phyloP scores from a whole-genome alignment of 148 eudicot genomes.

The Diospyros kaki region DNA sequence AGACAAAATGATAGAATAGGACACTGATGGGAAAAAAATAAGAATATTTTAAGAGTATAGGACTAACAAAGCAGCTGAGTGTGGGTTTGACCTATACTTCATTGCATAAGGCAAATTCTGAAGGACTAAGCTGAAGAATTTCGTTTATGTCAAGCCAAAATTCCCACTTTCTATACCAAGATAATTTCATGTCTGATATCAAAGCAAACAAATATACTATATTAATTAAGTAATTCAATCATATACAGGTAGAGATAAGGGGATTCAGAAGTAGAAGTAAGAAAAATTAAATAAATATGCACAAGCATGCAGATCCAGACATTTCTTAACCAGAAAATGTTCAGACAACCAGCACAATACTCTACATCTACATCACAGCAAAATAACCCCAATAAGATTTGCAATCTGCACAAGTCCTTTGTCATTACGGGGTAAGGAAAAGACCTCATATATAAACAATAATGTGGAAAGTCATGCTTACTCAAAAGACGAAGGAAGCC shows the following conservation, averaged over 20 bases:
- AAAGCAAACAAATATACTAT: neutral
- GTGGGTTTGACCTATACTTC: no score
- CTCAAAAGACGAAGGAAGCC: conserved; percentile 74
- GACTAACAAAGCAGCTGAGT: no score
- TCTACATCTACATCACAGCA: neutral
- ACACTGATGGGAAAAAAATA: neutral
- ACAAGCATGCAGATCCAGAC: neutral
- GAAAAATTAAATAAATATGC: neutral
- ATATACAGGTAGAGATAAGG: neutral
- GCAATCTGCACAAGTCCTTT: no score
- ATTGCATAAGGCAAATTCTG: no score
- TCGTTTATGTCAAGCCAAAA: neutral
- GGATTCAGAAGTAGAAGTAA: neutral
- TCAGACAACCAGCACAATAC: neutral
- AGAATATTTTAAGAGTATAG: no score
- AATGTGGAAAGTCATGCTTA: conserved; percentile 39
- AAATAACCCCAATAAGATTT: no score
- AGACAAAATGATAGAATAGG: neutral
- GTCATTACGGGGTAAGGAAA: neutral
- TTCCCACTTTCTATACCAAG: neutral
- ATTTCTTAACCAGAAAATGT: neutral
- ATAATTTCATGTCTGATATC: neutral
- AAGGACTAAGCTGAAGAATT: neutral
- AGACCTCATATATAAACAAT: neutral
- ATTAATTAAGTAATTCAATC: neutral